Evolutionary conservation across 2,329 filamentous ascomycete genomes (phyloP), one percentile per base, ranked within the genome.

Genomic region (Aureobasidium sp.): DNA sequence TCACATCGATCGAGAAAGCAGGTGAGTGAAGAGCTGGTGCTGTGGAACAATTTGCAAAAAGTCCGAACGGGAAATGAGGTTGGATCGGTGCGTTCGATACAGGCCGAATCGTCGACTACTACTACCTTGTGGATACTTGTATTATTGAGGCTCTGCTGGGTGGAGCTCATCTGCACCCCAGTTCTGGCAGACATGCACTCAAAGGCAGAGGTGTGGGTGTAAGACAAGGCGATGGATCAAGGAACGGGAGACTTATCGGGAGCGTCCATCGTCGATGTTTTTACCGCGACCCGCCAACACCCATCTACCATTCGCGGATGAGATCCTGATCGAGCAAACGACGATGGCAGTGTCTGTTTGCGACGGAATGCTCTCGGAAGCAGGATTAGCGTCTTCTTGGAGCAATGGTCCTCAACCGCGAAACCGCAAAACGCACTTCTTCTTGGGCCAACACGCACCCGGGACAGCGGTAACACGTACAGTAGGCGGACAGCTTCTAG

Each of bases 1-100:
- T 58, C 41, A 58, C 41, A 58, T 47, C 41, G 55, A 58, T 58
- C 41, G 41, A 47, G 29, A 32, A 47, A 58, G 29, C 41, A 58
- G 41, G 20, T 36, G 41, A 17, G 32, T 41, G 42, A 47, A 27
- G 42, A 36, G 41, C 47, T 57, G 8, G 41, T 57, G 41, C 34
- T 36, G 42, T 58, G 55, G 41, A 58, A 58, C 42, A 58, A 47
- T 47, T 58, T 46, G 10, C 36, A 34, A 47, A 56, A 56, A 56
- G 52, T 56, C 52, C 39, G 52, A 56, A 56, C 42, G 55, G 55
- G 55, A 58, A 58, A 58, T 58, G 55, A 58, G 55, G 32, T 58
- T 58, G 55, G 42, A 58, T 42, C 37, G 42, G 41, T 26, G 41
- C 44, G 44, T 47, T 15, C 8, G 26, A 26, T 44, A 10, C 13